Evolutionary conservation across 2,329 filamentous ascomycete genomes (phyloP).

Genomic region (Teratosphaeria gauchensis): DNA sequence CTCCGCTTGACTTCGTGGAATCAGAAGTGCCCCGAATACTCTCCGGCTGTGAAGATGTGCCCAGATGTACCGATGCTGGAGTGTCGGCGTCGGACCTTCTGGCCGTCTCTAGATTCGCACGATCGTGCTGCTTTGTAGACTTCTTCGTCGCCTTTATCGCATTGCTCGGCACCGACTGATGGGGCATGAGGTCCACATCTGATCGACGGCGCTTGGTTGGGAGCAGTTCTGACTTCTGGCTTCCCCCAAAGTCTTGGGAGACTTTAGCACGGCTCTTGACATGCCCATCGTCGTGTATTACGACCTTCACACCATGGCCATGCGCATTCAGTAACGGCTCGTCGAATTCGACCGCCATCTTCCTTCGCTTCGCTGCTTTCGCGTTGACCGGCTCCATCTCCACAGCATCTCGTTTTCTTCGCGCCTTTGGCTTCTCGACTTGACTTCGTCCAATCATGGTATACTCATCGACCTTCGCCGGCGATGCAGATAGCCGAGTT

Average conservation of each 20-base stretch:
- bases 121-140: background rate
- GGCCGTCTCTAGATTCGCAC: background rate
- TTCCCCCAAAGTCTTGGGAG: background rate
- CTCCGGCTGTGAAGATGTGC: background rate
- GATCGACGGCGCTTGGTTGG: background rate
- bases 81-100: background rate
- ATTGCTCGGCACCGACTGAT: background rate
- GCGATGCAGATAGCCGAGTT: background rate
- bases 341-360: background rate
- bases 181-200: background rate
- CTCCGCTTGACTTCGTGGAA: background rate
- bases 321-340: background rate
- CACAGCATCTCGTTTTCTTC: background rate
- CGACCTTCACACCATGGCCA: background rate
- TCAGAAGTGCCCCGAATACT: background rate
- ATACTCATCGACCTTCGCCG: constrained; percentile 1
- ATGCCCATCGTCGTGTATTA: background rate
- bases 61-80: background rate
- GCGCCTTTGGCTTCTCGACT: background rate
- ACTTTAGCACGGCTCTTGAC: background rate
- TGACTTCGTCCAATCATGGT: background rate
- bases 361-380: background rate
- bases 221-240: background rate
- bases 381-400: background rate
- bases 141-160: background rate